A percentile compares a stretch with the other conserved stretches of the same genome.
Evolutionary conservation across 331 rosid genomes (phyloP).

Genomic region (Phaseolus coccineus): DNA sequence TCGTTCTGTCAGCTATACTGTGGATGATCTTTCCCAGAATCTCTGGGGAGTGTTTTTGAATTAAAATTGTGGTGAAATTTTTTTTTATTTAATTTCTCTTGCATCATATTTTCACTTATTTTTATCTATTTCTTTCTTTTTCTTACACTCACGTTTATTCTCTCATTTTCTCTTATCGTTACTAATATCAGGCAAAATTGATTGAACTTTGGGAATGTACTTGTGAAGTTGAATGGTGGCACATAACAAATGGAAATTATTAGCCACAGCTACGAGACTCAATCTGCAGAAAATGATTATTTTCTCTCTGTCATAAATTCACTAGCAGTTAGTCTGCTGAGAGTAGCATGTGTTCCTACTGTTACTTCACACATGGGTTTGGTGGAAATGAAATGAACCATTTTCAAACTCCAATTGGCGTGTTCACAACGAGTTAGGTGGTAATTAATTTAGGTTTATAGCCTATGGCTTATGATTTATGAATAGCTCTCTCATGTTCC

Average conservation of each 20-base stretch:
- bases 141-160: no score
- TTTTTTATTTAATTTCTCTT: no score
- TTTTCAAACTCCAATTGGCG: neutral
- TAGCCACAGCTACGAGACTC: no score
- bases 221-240: neutral
- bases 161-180: no score
- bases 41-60: no score
- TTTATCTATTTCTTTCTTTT: no score
- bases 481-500: neutral
- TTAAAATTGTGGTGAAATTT: no score
- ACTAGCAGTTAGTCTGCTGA: neutral
- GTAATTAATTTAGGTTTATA: neutral
- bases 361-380: conserved; percentile 10
- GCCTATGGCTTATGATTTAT: neutral
- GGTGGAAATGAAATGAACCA: conserved; percentile 1
- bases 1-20: neutral
- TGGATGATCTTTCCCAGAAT: neutral
- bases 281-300: no score
- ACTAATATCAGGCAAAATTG: no score
- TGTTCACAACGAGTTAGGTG: neutral
- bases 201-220: no score
- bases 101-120: no score
- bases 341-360: neutral
- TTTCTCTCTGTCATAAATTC: neutral
- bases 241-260: neutral